Evolutionary conservation across 2,329 filamentous ascomycete genomes (phyloP), one percentile per base, ranked within the genome.

Genomic region (Colletotrichum ledebouriae): DNA sequence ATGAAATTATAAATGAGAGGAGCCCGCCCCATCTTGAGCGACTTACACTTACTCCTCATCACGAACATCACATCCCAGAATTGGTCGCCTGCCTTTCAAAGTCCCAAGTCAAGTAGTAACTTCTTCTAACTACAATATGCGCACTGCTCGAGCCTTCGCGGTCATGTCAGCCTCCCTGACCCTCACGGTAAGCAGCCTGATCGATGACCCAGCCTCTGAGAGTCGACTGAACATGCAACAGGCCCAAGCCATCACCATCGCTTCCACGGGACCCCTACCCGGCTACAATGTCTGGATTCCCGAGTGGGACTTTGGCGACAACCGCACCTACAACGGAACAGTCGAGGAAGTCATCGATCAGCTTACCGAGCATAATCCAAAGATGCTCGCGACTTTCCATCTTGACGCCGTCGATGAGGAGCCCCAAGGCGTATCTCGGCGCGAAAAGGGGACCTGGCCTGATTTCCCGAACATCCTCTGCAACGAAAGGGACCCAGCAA

Each of bases 261-360:
- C 17, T n/a, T 12, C 17, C 37, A 61, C 52, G 12, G 37, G 37
- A 4, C 57, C 57, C 44, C 15, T 64, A 5, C 29, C 41, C 13
- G 46, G 34, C 3, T 58, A 58, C 46, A 9, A 15, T 11, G 29
- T 59, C 55, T 64, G 34, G n/a, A 25, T 33, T 15, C 62, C 62
- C 1, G 25, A 64, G 3, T 73, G 71, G 68, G 66, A 70, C 2
- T 47, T 73, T n/a, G 59, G 73, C 39, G 61, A 68, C 4, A 60
- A 50, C 10, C 15, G 50, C 49, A 44, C 34, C 5, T 46, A 59
- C 55, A 50, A 46, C 2, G 62, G 62, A 4, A 59, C 62, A 0
- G 47, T 64, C 46, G 13, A 64, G 11, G 41, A 64, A 11, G 62
- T 64, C 15, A 6, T 58, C 15, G 20, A 37, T 1, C 62, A 64